phyloP scores from a whole-genome alignment of 768 basidiomycete species.

The Crucibulum laeve region DNA sequence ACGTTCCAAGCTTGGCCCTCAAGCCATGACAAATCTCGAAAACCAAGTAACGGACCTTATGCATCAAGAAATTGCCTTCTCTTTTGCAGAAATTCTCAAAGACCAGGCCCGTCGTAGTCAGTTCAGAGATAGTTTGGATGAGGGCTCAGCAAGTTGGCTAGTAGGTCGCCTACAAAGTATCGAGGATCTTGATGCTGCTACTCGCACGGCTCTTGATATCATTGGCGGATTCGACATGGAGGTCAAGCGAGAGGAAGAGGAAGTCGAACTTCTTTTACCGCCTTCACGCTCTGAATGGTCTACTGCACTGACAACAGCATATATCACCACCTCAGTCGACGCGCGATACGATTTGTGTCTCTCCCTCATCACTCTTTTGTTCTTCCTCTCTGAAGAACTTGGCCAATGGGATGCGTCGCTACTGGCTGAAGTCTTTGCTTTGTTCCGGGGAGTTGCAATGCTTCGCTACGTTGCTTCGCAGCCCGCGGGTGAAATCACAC shows the following conservation, averaged over 20 bases:
- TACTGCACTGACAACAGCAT: conserved; percentile 57
- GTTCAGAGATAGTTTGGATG: conserved; percentile 55
- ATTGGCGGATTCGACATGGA: conserved; percentile 68
- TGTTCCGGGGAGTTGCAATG: conserved; percentile 76
- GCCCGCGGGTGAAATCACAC: conserved; percentile 32
- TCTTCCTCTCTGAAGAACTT: conserved; percentile 67
- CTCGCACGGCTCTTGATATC: conserved; percentile 58
- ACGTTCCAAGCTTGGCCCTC: conserved; percentile 55
- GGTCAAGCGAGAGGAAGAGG: conserved; percentile 76
- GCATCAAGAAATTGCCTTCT: conserved; percentile 76
- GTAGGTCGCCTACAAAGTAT: conserved; percentile 53
- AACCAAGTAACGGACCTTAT: conserved; percentile 55
- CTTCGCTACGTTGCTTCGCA: conserved; percentile 58
- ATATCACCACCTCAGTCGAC: conserved; percentile 55
- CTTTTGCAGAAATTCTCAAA: conserved; percentile 68
- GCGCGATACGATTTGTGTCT: conserved; percentile 76
- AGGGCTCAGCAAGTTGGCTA: conserved; percentile 59
- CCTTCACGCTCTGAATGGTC: conserved; percentile 58
- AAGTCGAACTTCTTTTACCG: conserved; percentile 51
- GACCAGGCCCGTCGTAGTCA: conserved; percentile 55
- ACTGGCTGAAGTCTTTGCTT: conserved; percentile 71
- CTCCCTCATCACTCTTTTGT: conserved; percentile 59
- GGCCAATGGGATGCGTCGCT: conserved; percentile 59
- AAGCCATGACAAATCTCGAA: conserved; percentile 54
- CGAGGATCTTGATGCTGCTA: conserved; percentile 50